Evolutionary conservation across 2,329 filamentous ascomycete species (phyloP).

Genomic region (Arachnomyces sp.): DNA sequence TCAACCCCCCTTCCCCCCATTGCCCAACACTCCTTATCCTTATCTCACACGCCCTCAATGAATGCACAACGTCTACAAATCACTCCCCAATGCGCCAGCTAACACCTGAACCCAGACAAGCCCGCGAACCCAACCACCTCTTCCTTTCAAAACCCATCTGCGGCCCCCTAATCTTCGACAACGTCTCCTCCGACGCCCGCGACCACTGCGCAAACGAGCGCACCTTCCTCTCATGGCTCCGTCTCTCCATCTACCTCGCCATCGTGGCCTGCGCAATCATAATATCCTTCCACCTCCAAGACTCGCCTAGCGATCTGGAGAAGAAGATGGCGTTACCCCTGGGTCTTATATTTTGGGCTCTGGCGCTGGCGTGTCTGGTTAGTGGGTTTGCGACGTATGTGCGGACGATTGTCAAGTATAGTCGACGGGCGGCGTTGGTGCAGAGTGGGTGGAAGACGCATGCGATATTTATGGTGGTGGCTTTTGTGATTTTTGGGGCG

Average conservation of each 20-base stretch:
- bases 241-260: conserved; percentile 82
- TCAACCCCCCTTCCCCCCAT: too few relatives aligned
- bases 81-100: not conserved
- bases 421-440: conserved; percentile 68
- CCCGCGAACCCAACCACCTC: conserved; percentile 28
- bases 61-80: too few relatives aligned
- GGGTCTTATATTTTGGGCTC: conserved; percentile 77
- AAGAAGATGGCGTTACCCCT: conserved; percentile 70
- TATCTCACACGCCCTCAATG: not conserved
- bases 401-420: conserved; percentile 72
- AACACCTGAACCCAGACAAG: conserved; percentile 17
- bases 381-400: conserved; percentile 83
- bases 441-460: conserved; percentile 94
- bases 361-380: conserved; percentile 67
- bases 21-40: conserved; percentile 8
- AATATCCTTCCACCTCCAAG: conserved; percentile 83
- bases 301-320: conserved; percentile 61
- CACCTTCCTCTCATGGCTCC: conserved; percentile 82
- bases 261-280: conserved; percentile 85
- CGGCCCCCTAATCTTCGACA: conserved; percentile 57
- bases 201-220: conserved; percentile 60
- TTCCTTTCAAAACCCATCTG: conserved; percentile 49
- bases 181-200: conserved; percentile 56
- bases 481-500: conserved; percentile 36
- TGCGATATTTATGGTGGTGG: conserved; percentile 48